Evolutionary conservation across 2,329 filamentous ascomycete genomes (phyloP).

Genomic region (Pseudopyricularia cyperi): DNA sequence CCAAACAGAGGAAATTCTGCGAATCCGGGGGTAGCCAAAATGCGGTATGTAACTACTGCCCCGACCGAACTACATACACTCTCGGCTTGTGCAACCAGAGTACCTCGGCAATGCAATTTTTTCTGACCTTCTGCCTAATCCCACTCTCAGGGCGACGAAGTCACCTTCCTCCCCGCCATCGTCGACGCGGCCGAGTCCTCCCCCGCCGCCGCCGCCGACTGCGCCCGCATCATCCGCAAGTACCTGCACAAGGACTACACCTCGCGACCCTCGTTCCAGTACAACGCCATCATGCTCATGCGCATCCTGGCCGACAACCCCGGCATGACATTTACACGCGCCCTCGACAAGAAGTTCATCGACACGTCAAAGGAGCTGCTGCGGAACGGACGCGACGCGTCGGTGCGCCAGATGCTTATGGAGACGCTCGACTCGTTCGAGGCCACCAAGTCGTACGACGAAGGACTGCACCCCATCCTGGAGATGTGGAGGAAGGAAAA

Average conservation of each 20-base stretch:
- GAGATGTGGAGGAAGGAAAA: conserved; percentile 90
- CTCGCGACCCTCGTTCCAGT: conserved; percentile 59
- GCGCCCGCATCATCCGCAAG: conserved; percentile 68
- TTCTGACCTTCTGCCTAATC: background rate
- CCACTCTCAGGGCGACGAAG: conserved; percentile 60
- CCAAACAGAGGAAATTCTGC: conserved; percentile 61
- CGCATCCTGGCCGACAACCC: conserved; percentile 90
- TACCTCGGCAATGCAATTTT: background rate
- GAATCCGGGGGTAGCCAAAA: conserved; percentile 53
- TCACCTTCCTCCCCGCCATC: conserved; percentile 81
- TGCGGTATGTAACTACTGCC: conserved; percentile 28
- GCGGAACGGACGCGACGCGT: conserved; percentile 55
- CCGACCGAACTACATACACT: background rate
- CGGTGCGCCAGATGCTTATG: conserved; percentile 72
- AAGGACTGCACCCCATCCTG: conserved; percentile 56
- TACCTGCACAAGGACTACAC: conserved; percentile 64
- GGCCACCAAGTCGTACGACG: conserved; percentile 57
- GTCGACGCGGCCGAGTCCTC: conserved; percentile 93
- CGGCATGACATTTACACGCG: conserved; percentile 77
- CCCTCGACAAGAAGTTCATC: conserved; percentile 76
- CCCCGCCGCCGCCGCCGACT: conserved; percentile 69
- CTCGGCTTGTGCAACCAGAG: background rate
- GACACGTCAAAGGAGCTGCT: conserved; percentile 64
- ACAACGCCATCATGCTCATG: conserved; percentile 92
- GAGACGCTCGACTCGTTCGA: conserved; percentile 77